Conservation (phyloP, 2,329 filamentous ascomycete genomes). For the Penicillium sp. region DNA sequence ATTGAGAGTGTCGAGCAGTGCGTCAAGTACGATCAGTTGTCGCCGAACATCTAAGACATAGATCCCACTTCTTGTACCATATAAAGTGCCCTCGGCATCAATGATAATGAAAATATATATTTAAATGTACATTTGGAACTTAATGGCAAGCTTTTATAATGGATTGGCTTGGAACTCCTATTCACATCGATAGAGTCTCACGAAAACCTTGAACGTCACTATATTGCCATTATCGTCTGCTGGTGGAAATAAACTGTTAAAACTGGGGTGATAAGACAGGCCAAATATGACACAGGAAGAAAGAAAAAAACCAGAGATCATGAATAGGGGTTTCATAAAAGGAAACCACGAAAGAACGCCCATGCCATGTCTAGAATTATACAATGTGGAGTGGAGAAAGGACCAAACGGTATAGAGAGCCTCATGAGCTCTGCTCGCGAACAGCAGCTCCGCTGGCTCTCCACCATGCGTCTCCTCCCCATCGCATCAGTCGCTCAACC, state of each 20-base stretch:
- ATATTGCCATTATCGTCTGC: neutral
- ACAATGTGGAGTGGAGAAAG: slow-evolving; percentile 28
- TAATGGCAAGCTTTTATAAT: neutral
- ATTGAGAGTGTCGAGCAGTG: slow-evolving; percentile 86
- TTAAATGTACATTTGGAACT: neutral
- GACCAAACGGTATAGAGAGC: slow-evolving; percentile 1
- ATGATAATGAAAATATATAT: neutral
- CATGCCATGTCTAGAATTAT: slow-evolving; percentile 24
- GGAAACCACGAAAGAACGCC: slow-evolving; percentile 22
- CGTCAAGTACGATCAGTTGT: slow-evolving; percentile 86
- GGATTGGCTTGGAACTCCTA: neutral
- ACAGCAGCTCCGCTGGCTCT: slow-evolving; percentile 73
- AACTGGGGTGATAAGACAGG: neutral
- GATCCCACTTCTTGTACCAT: neutral
- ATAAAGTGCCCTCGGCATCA: neutral
- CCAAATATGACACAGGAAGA: neutral
- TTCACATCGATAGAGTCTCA: no score
- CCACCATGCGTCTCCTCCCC: slow-evolving; percentile 95
- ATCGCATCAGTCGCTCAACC: slow-evolving; percentile 79
- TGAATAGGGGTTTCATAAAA: neutral
- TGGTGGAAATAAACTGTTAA: neutral
- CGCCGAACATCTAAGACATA: slow-evolving; percentile 70
- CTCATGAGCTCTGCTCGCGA: slow-evolving; percentile 17
- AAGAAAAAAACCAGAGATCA: slow-evolving; percentile 2
- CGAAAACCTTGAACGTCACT: neutral